These are phyloP conservation scores for Microdochium trichocladiopsis DNA, from an alignment of 2,329 filamentous ascomycete genomes.

Conservation along the genomic window DNA sequence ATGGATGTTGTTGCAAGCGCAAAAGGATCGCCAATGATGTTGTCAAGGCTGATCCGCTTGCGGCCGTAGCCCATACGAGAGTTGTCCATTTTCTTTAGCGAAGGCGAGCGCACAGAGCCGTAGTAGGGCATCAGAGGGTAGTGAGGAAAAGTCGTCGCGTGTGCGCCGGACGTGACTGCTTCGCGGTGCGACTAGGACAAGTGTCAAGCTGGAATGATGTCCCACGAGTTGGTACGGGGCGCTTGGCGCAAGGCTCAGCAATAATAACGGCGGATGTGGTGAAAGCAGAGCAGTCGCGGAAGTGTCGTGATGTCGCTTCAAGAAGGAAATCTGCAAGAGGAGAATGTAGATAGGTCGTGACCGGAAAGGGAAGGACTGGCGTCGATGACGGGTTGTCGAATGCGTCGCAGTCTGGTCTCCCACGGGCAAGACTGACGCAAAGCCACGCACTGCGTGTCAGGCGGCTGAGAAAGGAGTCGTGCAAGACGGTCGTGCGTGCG, in stretches of 20 bases:
- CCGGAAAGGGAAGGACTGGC: neutral
- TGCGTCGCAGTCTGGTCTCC: neutral
- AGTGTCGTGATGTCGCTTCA: neutral
- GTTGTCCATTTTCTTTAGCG: constrained; percentile 74
- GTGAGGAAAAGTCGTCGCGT: constrained; percentile 6
- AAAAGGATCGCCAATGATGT: constrained; percentile 94
- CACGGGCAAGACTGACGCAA: neutral
- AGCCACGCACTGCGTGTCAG: neutral
- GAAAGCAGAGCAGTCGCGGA: neutral
- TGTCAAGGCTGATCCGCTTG: constrained; percentile 66
- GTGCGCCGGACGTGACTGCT: constrained; percentile 4
- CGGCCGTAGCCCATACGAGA: constrained; percentile 48
- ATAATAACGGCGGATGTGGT: neutral
- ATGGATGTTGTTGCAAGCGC: constrained; percentile 92
- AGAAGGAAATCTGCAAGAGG: neutral
- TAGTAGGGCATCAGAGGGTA: constrained; percentile 60
- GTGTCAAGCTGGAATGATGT: neutral
- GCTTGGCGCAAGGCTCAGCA: neutral
- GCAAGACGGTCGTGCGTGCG: neutral
- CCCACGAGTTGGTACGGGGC: neutral
- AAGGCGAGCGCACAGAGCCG: constrained; percentile 67
- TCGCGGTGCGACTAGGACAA: constrained; percentile 5
- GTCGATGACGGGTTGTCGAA: neutral
- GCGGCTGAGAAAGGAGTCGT: neutral
- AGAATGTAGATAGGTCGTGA: neutral